Percentiles rank a stretch among this genome's conserved stretches.
Evolutionary conservation across 768 basidiomycete species (phyloP).

Genomic region (Lactarius evosmus): DNA sequence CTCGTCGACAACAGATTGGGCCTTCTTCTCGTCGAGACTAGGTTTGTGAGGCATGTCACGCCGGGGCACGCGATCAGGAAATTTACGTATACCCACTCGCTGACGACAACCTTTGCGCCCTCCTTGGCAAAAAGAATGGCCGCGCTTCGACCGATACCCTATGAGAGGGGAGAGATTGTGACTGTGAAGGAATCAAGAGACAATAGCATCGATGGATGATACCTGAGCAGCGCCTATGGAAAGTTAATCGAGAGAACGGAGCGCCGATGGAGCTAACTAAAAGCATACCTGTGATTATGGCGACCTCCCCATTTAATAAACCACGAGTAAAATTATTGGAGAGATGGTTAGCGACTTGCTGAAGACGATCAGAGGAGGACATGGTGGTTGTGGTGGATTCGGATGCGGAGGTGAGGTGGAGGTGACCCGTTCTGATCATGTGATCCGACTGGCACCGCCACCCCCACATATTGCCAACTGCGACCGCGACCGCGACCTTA

Average conservation of each 20-base stretch:
- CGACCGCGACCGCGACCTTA: too few species aligned
- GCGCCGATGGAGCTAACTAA: conserved; percentile 9
- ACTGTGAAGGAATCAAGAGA: conserved; percentile 20
- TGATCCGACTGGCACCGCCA: conserved; percentile 10
- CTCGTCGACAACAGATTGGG: conserved; percentile 63
- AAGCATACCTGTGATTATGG: conserved; percentile 75
- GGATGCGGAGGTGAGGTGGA: not conserved
- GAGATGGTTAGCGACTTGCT: conserved; percentile 70
- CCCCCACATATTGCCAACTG: conserved; percentile 7
- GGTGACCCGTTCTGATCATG: not conserved
- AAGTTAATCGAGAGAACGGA: conserved; percentile 14
- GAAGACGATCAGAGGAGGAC: conserved; percentile 40
- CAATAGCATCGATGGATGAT: conserved; percentile 6
- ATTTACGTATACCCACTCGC: conserved; percentile 52
- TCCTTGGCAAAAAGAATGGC: conserved; percentile 80
- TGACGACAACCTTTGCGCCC: conserved; percentile 82
- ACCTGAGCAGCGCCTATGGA: conserved; percentile 72
- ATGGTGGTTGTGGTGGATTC: conserved; percentile 27
- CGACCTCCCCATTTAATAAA: conserved; percentile 71
- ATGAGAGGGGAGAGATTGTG: conserved; percentile 8
- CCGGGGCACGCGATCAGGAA: conserved; percentile 7
- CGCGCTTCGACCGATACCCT: conserved; percentile 77
- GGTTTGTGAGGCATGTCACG: conserved; percentile 8
- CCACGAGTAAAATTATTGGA: conserved; percentile 51
- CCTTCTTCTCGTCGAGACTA: conserved; percentile 72